Evolutionary conservation across 768 basidiomycete species (phyloP), one percentile per base, ranked within the genome.

Genomic region (Tricholoma flavovirens): DNA sequence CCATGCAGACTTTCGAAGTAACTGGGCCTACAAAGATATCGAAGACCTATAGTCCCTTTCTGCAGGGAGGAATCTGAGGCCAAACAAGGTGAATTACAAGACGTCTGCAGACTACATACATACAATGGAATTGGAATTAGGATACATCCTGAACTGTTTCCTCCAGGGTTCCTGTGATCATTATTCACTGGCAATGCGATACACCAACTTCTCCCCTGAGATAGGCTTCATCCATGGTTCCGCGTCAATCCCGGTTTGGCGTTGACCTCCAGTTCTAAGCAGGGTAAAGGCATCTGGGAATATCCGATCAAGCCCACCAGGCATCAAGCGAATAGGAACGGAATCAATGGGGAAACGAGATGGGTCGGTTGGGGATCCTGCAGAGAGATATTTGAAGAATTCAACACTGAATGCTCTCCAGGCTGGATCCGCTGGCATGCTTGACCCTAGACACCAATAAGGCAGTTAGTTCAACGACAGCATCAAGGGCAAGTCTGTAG

Each of bases 261-360:
- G 46, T 30, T 48, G 29, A 11, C 68, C 70, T 10, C 69, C 70
- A 1, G 60, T 45, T 8, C 71, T 70, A 21, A 73, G 56, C 10
- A 73, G 56, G 12, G 50, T 49, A 42, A 74, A 70, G 14, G 58
- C 71, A 53, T 73, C 69, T 0, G 54, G 14, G 7, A 66, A 59
- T 12, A 72, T 65, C 15, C 60, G 54, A 10, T 60, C 60, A 17
- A 71, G 61, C 6, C 71, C 67, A 0, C 70, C 70, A 32, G 69
- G 71, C 70, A 73, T 72, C 17, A 69, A 22, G 30, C 72, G 65
- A n/a, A 68, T 62, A 9, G 67, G 64, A 26, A 66, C 64, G 2
- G 65, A 62, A 2, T 58, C 33, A 17, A 71, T 66, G 1, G 67
- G 68, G 38, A 70, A 71, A 4, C 32, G 54, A 1, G 56, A 51